Conservation (phyloP, 352 stramenopile species). For the Phytophthora quininea region DNA sequence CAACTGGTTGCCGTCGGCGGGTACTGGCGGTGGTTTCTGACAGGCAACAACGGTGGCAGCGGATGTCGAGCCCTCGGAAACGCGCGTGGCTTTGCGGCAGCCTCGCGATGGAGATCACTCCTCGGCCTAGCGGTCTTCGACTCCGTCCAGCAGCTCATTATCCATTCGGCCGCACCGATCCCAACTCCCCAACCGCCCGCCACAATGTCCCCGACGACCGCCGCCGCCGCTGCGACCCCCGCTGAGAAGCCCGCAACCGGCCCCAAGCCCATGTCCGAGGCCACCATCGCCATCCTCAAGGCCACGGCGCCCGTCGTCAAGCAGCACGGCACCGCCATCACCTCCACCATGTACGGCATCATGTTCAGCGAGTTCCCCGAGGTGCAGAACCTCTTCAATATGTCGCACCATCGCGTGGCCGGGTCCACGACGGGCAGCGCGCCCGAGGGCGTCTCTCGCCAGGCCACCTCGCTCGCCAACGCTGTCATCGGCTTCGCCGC, state of each 20-base stretch:
- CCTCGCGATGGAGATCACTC: not conserved
- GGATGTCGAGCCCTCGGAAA: slow-evolving; percentile 9
- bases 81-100: slow-evolving; percentile 16
- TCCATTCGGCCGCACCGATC: not conserved
- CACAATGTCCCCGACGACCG: not conserved
- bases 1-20: not conserved
- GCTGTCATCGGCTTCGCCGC: slow-evolving; percentile 66
- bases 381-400: slow-evolving; percentile 77
- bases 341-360: slow-evolving; percentile 67
- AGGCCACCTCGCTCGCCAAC: slow-evolving; percentile 56
- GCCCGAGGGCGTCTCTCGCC: slow-evolving; percentile 35
- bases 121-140: not conserved
- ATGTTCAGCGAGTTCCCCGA: slow-evolving; percentile 73
- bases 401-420: slow-evolving; percentile 60
- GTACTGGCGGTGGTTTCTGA: not conserved
- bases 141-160: not conserved
- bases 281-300: slow-evolving; percentile 55
- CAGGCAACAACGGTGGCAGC: not conserved
- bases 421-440: slow-evolving; percentile 35
- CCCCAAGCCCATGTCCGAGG: slow-evolving; percentile 28
- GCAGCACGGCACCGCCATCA: slow-evolving; percentile 57
- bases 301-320: slow-evolving; percentile 59
- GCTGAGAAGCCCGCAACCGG: not conserved
- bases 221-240: not conserved
- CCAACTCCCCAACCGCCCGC: not conserved